These are phyloP conservation scores for Ogataea nitratoaversa DNA, from an alignment of 805 yeast genomes.

Conservation along the genomic window DNA sequence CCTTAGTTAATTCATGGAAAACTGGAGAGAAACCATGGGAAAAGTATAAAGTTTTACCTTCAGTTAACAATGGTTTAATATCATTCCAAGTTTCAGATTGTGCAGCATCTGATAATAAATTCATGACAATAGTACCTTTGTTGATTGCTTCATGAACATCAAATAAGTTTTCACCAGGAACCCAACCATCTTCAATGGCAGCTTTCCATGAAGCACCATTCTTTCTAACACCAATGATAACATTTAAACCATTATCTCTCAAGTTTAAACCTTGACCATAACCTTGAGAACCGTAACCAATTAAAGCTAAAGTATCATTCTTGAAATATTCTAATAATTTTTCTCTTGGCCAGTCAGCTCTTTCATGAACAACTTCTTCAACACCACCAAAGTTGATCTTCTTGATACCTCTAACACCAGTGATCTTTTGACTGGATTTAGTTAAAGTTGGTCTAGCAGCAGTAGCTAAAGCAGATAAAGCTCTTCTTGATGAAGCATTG, in stretches of 20 bases:
- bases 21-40: constrained; percentile 99
- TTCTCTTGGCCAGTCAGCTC: constrained; percentile 99
- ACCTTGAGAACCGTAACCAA: constrained; percentile 99
- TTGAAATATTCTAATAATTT: constrained; percentile 94
- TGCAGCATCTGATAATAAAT: constrained; percentile 98
- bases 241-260: constrained; percentile 98
- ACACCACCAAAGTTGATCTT: constrained; percentile 96
- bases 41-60: constrained; percentile 97
- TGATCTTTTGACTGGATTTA: constrained; percentile 37
- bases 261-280: constrained; percentile 99
- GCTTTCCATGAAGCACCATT: constrained; percentile 99
- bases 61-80: constrained; percentile 86
- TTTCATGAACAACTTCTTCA: constrained; percentile 94
- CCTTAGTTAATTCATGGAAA: constrained; percentile 95
- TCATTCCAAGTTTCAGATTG: constrained; percentile 96
- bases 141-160: constrained; percentile 89
- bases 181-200: constrained; percentile 99
- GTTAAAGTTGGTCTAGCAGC: constrained; percentile 43
- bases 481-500: constrained; percentile 53
- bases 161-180: constrained; percentile 97
- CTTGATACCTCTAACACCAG: constrained; percentile 85
- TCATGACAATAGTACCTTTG: constrained; percentile 94
- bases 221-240: constrained; percentile 97
- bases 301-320: constrained; percentile 94
- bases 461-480: constrained; percentile 47